phyloP scores from a whole-genome alignment of 1,284 basidiomycete species.

The Pseudozyma sp. region DNA sequence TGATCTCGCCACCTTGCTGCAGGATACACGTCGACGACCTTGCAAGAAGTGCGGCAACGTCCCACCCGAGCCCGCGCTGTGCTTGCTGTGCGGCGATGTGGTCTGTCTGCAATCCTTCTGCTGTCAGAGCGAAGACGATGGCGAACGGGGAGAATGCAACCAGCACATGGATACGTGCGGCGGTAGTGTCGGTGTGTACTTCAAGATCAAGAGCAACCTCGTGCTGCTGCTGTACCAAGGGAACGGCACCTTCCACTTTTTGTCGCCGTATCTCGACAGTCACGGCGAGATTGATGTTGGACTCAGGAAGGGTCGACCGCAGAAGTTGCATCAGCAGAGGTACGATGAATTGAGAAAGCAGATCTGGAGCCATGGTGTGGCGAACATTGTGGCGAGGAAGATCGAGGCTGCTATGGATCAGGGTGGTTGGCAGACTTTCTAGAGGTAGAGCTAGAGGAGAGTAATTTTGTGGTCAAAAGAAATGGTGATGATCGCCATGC shows the following conservation, averaged over 20 bases:
- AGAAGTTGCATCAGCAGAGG: slow-evolving; percentile 84
- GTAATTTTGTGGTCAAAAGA: not conserved
- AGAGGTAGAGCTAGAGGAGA: not conserved
- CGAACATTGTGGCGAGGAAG: slow-evolving; percentile 88
- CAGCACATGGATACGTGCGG: slow-evolving; percentile 95
- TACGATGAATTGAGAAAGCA: slow-evolving; percentile 92
- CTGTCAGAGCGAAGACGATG: slow-evolving; percentile 80
- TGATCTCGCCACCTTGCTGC: slow-evolving; percentile 85
- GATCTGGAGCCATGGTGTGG: slow-evolving; percentile 90
- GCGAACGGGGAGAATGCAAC: slow-evolving; percentile 83
- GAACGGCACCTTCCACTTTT: slow-evolving; percentile 84
- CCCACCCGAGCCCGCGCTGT: slow-evolving; percentile 88
- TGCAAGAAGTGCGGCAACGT: slow-evolving; percentile 84
- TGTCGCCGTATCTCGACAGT: slow-evolving; percentile 89
- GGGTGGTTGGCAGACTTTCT: slow-evolving; percentile 92
- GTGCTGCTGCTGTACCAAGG: slow-evolving; percentile 89
- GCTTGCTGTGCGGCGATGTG: slow-evolving; percentile 87
- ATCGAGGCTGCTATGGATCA: slow-evolving; percentile 81
- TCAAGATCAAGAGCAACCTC: slow-evolving; percentile 91
- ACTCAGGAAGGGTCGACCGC: slow-evolving; percentile 87
- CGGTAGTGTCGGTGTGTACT: slow-evolving; percentile 87
- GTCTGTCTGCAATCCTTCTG: slow-evolving; percentile 94
- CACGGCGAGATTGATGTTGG: slow-evolving; percentile 94
- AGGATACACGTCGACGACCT: slow-evolving; percentile 76
- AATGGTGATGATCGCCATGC: too few relatives aligned